Evolutionary conservation across 2,329 filamentous ascomycete species (phyloP).

Genomic region (Fusarium clavum): DNA sequence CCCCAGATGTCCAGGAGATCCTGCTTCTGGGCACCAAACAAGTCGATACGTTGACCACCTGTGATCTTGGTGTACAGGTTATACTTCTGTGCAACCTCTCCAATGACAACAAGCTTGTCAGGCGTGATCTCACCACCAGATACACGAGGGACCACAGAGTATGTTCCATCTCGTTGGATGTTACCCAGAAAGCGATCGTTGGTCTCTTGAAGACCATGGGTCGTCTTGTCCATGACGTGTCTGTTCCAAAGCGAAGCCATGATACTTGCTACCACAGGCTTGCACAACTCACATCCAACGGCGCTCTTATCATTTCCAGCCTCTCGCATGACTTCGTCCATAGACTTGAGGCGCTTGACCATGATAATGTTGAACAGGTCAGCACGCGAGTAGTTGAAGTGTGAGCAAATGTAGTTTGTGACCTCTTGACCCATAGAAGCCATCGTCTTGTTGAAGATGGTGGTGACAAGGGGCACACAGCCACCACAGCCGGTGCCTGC

Average conservation of each 20-base stretch:
- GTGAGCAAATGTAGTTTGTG: constrained; percentile 85
- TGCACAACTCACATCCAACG: constrained; percentile 88
- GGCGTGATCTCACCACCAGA: constrained; percentile 89
- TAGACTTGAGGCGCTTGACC: constrained; percentile 79
- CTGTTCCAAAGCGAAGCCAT: constrained; percentile 85
- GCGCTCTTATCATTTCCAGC: constrained; percentile 77
- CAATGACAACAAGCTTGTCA: constrained; percentile 85
- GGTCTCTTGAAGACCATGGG: constrained; percentile 85
- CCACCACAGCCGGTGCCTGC: constrained; percentile 91
- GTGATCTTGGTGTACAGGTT: constrained; percentile 92
- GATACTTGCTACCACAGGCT: constrained; percentile 84
- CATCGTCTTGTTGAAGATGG: constrained; percentile 93
- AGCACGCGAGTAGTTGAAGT: constrained; percentile 85
- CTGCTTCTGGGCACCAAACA: constrained; percentile 92
- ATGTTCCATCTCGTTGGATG: constrained; percentile 91
- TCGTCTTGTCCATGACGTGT: constrained; percentile 78
- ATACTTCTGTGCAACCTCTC: constrained; percentile 85
- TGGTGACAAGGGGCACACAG: constrained; percentile 88
- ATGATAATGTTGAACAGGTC: constrained; percentile 93
- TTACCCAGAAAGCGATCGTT: constrained; percentile 91
- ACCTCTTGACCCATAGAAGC: constrained; percentile 86
- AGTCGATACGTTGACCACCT: constrained; percentile 89
- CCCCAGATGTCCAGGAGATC: constrained; percentile 87
- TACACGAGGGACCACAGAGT: constrained; percentile 86
- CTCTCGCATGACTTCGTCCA: constrained; percentile 81